These are phyloP conservation scores for Trichosporon coremiiforme DNA, from an alignment of 1,284 basidiomycete genomes.

Conservation along the genomic window DNA sequence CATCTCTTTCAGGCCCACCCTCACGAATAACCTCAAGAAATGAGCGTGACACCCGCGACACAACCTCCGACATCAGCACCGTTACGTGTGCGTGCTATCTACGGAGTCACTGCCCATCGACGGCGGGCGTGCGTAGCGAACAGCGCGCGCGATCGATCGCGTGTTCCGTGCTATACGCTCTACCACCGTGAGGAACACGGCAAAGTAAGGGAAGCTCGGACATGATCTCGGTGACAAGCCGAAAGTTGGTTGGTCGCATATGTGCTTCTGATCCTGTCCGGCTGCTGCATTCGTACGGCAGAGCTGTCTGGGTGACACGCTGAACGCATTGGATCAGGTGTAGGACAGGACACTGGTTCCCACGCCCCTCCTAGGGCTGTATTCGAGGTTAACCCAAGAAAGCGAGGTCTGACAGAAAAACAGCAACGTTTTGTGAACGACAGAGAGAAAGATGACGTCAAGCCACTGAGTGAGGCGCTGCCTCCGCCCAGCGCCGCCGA, in stretches of 20 bases:
- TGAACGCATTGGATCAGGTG: not conserved
- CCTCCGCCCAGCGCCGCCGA: not conserved
- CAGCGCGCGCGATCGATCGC: not conserved
- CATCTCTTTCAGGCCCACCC: not conserved
- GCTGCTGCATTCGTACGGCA: not conserved
- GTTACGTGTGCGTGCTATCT: not conserved
- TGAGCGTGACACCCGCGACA: not conserved
- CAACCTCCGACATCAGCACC: not conserved
- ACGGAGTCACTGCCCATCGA: too few species aligned
- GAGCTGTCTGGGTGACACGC: not conserved
- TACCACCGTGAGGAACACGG: not conserved
- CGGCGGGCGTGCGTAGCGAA: too few species aligned
- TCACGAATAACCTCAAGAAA: not conserved
- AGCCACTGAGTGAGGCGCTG: constrained; percentile 10
- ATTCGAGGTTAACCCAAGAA: not conserved
- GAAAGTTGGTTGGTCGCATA: not conserved
- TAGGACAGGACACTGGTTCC: not conserved
- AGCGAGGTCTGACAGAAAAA: not conserved
- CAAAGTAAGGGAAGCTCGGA: not conserved
- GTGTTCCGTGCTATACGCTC: not conserved
- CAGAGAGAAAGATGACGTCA: not conserved
- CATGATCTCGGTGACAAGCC: constrained; percentile 1
- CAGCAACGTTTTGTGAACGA: not conserved
- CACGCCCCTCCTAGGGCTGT: not conserved
- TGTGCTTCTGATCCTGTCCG: not conserved